Percentiles rank a stretch among this genome's conserved stretches.
Evolutionary conservation across 495 filamentous ascomycete genomes (phyloP).

Genomic region (Aspergillus sparsus): DNA sequence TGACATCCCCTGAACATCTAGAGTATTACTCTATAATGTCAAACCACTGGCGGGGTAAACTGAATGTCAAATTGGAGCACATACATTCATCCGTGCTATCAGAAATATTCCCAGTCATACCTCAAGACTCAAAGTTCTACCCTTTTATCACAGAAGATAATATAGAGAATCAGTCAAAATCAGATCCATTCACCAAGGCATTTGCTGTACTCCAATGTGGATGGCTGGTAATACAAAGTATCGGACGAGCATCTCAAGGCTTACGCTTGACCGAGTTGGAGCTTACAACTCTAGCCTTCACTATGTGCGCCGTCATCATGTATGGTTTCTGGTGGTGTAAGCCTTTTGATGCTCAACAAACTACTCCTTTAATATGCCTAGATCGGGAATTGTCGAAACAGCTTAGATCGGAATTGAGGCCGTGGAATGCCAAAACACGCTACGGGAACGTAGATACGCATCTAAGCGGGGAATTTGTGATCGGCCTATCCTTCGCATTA

Average conservation of each 20-base stretch:
- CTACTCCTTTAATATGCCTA: not conserved
- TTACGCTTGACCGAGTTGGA: not conserved
- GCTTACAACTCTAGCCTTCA: constrained; percentile 10
- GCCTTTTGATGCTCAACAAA: not conserved
- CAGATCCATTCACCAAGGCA: constrained; percentile 3
- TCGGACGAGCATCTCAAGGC: not conserved
- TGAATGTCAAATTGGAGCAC: not conserved
- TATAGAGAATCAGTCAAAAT: not conserved
- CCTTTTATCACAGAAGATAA: not conserved
- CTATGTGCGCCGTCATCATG: not conserved
- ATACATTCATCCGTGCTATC: not conserved
- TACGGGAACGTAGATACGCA: too few relatives aligned
- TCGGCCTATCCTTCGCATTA: too few relatives aligned
- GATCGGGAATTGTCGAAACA: not conserved
- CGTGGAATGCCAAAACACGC: not conserved
- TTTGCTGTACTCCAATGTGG: not conserved
- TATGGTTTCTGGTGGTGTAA: constrained; percentile 8
- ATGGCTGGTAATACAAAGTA: not conserved
- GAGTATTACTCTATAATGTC: not conserved
- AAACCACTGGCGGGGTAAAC: not conserved
- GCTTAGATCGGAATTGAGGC: not conserved
- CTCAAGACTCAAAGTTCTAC: not conserved
- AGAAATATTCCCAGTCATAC: not conserved
- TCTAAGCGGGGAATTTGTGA: too few relatives aligned
- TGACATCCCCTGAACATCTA: not conserved